phyloP scores from a whole-genome alignment of 2,329 filamentous ascomycete genomes.

The Claviceps arundinis region DNA sequence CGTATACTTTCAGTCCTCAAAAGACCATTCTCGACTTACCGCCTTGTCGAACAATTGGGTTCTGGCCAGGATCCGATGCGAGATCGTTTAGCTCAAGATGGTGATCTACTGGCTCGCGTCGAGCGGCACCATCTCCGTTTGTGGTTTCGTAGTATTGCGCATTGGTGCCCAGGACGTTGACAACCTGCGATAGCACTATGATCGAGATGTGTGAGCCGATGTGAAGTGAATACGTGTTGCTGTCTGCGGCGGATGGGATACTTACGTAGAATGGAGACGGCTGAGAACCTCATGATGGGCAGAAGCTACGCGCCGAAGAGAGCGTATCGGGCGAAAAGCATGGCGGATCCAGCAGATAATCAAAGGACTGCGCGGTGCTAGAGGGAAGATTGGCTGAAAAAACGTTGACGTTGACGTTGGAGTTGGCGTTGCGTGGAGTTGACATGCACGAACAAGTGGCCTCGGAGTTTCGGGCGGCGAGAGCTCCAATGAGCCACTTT shows the following conservation, averaged over 20 bases:
- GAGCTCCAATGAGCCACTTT: slow-evolving; percentile 6
- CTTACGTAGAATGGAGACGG: slow-evolving; percentile 31
- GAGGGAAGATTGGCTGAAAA: neutral
- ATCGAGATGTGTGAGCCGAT: slow-evolving; percentile 12
- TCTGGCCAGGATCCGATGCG: slow-evolving; percentile 14
- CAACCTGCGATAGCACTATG: slow-evolving; percentile 34
- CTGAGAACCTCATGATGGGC: slow-evolving; percentile 27
- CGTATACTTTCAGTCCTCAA: neutral
- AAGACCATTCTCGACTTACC: slow-evolving; percentile 17
- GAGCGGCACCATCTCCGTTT: slow-evolving; percentile 16
- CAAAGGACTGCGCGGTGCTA: neutral
- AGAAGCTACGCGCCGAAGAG: slow-evolving; percentile 20
- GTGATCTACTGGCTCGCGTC: slow-evolving; percentile 18
- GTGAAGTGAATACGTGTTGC: slow-evolving; percentile 1
- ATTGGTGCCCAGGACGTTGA: slow-evolving; percentile 23
- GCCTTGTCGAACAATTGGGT: slow-evolving; percentile 18
- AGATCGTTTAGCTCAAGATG: slow-evolving; percentile 19
- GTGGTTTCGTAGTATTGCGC: slow-evolving; percentile 24
- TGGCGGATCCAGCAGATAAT: slow-evolving; percentile 11
- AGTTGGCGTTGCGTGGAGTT: neutral
- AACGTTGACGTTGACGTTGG: neutral
- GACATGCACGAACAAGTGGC: neutral
- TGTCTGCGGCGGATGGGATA: slow-evolving; percentile 4
- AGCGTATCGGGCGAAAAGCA: slow-evolving; percentile 14
- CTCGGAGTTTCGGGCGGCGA: neutral